These are phyloP conservation scores for Colletotrichum trifolii DNA, from an alignment of 2,329 filamentous ascomycete species.

Conservation along the genomic window DNA sequence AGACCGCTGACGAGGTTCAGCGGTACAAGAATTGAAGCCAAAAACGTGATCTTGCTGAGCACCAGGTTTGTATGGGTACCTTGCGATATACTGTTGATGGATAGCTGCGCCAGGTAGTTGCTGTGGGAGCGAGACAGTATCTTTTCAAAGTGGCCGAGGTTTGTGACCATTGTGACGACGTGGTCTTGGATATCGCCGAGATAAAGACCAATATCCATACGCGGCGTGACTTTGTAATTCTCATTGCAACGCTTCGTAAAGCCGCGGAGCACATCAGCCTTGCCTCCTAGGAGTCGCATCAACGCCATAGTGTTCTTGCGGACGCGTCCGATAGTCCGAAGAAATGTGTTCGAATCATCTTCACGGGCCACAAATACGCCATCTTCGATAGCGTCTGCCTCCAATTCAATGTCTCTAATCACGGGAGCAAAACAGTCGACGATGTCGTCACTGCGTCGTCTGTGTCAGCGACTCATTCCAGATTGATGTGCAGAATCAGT, in stretches of 20 bases:
- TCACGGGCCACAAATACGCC: constrained; percentile 92
- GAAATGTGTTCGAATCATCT: constrained; percentile 88
- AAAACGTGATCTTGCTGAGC: constrained; percentile 92
- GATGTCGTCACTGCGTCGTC: constrained; percentile 82
- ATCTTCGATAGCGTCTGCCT: constrained; percentile 94
- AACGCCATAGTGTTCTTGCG: constrained; percentile 96
- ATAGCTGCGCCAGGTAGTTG: constrained; percentile 96
- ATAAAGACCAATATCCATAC: constrained; percentile 96
- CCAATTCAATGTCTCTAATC: constrained; percentile 85
- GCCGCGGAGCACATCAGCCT: constrained; percentile 97
- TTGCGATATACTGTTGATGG: constrained; percentile 89
- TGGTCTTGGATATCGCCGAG: constrained; percentile 98
- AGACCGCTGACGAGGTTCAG: constrained; percentile 91
- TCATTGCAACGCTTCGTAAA: constrained; percentile 99
- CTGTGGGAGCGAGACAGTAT: constrained; percentile 94
- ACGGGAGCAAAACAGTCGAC: constrained; percentile 94
- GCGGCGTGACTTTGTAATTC: constrained; percentile 93
- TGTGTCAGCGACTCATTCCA: constrained; percentile 40
- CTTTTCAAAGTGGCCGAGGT: constrained; percentile 95
- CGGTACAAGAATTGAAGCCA: constrained; percentile 95
- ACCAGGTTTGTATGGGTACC: constrained; percentile 90
- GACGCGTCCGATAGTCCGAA: constrained; percentile 88
- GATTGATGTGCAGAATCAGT: neutral
- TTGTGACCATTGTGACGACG: constrained; percentile 99
- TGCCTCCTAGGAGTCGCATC: constrained; percentile 92